phyloP scores from a whole-genome alignment of 2,329 filamentous ascomycete species.

The Colletotrichum spaethianum region DNA sequence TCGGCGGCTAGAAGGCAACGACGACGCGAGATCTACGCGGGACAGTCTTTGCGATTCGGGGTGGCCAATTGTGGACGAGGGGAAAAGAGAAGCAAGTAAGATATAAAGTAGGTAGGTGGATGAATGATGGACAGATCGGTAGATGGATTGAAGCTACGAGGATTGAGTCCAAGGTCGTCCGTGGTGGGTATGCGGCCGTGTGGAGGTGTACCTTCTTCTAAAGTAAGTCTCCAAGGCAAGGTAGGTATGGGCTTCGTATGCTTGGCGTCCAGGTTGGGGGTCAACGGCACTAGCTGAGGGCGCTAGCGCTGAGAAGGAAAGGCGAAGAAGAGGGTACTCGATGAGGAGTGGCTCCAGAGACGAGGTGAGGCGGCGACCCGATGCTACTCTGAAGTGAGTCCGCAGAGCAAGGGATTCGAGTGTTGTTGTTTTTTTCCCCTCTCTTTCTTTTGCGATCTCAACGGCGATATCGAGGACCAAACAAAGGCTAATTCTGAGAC shows the following conservation, averaged over 20 bases:
- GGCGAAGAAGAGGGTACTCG: not conserved
- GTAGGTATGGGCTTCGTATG: slow-evolving; percentile 10
- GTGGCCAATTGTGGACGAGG: slow-evolving; percentile 13
- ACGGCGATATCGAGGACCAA: slow-evolving; percentile 1
- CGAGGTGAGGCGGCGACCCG: slow-evolving; percentile 9
- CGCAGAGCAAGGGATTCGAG: not conserved
- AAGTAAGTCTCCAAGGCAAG: not conserved
- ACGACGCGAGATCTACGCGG: slow-evolving; percentile 34
- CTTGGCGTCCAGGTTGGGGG: slow-evolving; percentile 36
- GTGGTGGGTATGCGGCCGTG: slow-evolving; percentile 15
- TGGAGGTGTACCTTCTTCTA: slow-evolving; percentile 1
- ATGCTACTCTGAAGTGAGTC: not conserved
- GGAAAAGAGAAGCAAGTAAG: slow-evolving; percentile 15
- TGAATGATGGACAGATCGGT: not conserved
- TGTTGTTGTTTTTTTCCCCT: not conserved
- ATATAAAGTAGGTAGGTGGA: slow-evolving; percentile 22
- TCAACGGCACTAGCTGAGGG: slow-evolving; percentile 31
- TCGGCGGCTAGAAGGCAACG: slow-evolving; percentile 30
- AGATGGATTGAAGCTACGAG: slow-evolving; percentile 41
- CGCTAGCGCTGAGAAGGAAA: slow-evolving; percentile 33
- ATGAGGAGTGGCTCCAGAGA: not conserved
- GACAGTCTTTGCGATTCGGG: slow-evolving; percentile 17
- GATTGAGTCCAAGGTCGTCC: slow-evolving; percentile 3
- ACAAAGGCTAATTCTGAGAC: not conserved
- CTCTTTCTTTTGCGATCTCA: not conserved